phyloP scores from a whole-genome alignment of 1,284 basidiomycete genomes.

The Puccinia hordei region DNA sequence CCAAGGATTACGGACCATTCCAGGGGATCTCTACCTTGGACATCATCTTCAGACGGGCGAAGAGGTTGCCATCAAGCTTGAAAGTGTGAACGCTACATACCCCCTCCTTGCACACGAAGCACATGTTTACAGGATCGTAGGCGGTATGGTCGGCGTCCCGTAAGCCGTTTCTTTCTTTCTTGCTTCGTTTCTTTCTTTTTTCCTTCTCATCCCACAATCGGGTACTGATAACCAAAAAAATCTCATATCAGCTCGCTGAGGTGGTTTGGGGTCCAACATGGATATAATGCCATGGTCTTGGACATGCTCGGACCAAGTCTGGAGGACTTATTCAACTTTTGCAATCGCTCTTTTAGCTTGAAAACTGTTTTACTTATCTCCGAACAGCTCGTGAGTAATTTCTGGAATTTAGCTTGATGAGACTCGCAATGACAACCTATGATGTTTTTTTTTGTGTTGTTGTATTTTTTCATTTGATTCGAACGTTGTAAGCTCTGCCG shows the following conservation, averaged over 20 bases:
- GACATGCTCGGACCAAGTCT: slow-evolving; percentile 95
- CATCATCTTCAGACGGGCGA: slow-evolving; percentile 72
- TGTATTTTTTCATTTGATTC: not conserved
- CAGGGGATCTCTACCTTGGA: slow-evolving; percentile 14
- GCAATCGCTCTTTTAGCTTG: slow-evolving; percentile 95
- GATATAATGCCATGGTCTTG: slow-evolving; percentile 99
- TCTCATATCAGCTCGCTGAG: slow-evolving; percentile 60
- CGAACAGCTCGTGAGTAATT: slow-evolving; percentile 79
- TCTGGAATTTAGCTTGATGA: not conserved
- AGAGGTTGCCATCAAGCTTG: slow-evolving; percentile 99
- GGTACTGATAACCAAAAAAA: not conserved
- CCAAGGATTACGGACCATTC: not conserved
- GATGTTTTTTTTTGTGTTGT: not conserved
- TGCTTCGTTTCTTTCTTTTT: slow-evolving; percentile 42
- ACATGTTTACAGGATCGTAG: slow-evolving; percentile 72
- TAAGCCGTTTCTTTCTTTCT: slow-evolving; percentile 69
- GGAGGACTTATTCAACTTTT: slow-evolving; percentile 88
- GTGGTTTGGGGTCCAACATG: slow-evolving; percentile 99
- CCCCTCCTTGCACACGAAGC: slow-evolving; percentile 60
- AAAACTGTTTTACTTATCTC: slow-evolving; percentile 97
- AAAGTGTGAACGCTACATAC: slow-evolving; percentile 65
- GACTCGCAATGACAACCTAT: not conserved
- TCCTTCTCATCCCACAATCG: not conserved
- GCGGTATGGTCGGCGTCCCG: slow-evolving; percentile 95
- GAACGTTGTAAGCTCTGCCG: slow-evolving; percentile 76